Base-by-base conservation (phyloP, 345 rosid genomes). In the Physaria fendleri region DNA sequence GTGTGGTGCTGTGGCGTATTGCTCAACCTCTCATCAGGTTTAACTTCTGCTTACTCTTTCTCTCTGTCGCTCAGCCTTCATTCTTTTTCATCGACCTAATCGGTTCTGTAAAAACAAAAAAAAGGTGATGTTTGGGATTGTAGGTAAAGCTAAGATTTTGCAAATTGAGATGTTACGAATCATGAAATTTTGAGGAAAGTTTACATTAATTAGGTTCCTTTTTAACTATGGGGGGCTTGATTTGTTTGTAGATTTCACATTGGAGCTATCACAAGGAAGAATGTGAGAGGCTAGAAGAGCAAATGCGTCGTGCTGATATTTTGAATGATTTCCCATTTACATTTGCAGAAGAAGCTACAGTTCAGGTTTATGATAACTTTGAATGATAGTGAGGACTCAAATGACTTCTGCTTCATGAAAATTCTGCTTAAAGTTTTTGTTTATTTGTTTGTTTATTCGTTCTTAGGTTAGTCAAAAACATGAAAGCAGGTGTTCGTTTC, bases 21-120 rank as follows among this genome's bases (percentile, higher is more conserved):
- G 98, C 81, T 88, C 98, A 55, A 76, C 65, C 64, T 64, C 90
- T 73, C 98, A 91, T 65, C 96, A 81, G 90, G 96, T 82, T 38
- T 21, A 3, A 39, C 29, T n/a, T 34, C 37, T 68, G 13, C 56
- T 34, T 17, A 29, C 60, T 45, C 24, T 35, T 22, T 42, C n/a
- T n/a, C n/a, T n/a, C n/a, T n/a, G n/a, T n/a, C n/a, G n/a, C n/a
- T 35, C 7, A 5, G 10, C 38, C 44, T 66, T 46, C 28, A 5
- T 32, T 29, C 33, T 8, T 29, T 43, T 53, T 64, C 56, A 2
- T 45, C 48, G 56, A 38, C 54, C 18, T 37, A 14, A 45, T 49
- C 41, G 10, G 28, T 24, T 62, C 32, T 64, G 4, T 5, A 17
- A 35, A 18, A 18, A 39, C 52, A 47, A 47, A 25, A 12, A 47